Conservation (phyloP, 2,329 filamentous ascomycete species). For the Colletotrichum lupini region DNA sequence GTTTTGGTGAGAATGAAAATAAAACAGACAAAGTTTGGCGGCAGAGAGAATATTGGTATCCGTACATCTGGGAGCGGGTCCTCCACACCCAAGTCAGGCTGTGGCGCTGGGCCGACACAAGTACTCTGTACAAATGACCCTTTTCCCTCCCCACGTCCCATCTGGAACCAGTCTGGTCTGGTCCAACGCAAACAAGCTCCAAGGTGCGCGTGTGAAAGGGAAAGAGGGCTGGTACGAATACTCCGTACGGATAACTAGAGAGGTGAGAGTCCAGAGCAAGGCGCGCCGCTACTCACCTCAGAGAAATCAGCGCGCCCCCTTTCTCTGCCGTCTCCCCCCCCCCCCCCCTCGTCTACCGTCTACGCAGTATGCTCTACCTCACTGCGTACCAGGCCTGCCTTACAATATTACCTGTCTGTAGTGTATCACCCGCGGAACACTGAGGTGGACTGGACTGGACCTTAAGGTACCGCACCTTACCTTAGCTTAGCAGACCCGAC, state of each 20-base stretch:
- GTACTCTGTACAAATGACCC: constrained; percentile 13
- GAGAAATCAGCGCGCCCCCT: constrained; percentile 6
- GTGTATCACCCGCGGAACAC: not conserved
- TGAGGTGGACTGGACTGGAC: not conserved
- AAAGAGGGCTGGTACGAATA: not conserved
- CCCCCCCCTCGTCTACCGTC: not conserved
- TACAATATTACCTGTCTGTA: not conserved
- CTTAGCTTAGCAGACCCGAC: not conserved
- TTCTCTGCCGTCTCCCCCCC: not conserved
- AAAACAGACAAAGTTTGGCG: not conserved
- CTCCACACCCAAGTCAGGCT: not conserved
- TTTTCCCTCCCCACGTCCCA: constrained; percentile 10
- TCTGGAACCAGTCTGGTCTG: constrained; percentile 15
- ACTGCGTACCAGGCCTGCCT: constrained; percentile 9
- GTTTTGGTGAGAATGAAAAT: not conserved
- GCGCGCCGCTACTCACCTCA: too few relatives aligned
- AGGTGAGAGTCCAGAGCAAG: not conserved
- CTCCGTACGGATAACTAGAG: not conserved
- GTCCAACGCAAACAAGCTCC: constrained; percentile 12
- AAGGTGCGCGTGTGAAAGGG: not conserved
- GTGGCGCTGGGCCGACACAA: not conserved
- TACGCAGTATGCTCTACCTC: not conserved
- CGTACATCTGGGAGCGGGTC: constrained; percentile 13
- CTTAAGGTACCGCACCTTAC: not conserved
- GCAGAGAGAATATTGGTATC: not conserved